These are phyloP conservation scores for Cryptosporidium muris DNA, from an alignment of 169 alveolate species.

Conservation along the genomic window DNA sequence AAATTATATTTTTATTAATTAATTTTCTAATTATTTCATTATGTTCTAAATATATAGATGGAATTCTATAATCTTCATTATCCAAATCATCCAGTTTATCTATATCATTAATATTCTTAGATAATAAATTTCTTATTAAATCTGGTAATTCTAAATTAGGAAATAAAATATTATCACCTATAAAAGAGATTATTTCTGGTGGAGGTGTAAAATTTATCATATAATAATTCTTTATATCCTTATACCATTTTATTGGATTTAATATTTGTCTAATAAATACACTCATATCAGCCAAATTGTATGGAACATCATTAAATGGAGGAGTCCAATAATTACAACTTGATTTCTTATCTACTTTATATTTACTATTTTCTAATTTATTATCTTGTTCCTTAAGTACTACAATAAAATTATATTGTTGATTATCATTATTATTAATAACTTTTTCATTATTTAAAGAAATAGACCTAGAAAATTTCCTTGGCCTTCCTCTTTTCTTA, in stretches of 20 bases:
- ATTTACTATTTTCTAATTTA: not conserved
- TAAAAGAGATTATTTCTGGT: not conserved
- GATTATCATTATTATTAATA: slow-evolving; percentile 1
- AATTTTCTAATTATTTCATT: no score
- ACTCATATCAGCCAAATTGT: slow-evolving; percentile 34
- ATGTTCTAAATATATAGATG: no score
- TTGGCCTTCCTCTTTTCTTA: slow-evolving; percentile 64
- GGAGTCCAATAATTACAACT: slow-evolving; percentile 11
- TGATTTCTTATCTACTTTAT: not conserved
- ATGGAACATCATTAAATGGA: slow-evolving; percentile 34
- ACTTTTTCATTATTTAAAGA: not conserved
- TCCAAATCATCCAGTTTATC: no score
- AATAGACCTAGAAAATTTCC: slow-evolving; percentile 34
- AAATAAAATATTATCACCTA: not conserved
- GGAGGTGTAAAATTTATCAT: slow-evolving; percentile 59
- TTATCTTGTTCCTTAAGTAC: not conserved
- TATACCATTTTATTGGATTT: slow-evolving; percentile 49
- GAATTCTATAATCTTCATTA: no score
- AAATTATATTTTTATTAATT: no score
- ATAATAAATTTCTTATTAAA: no score
- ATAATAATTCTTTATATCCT: not conserved
- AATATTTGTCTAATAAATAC: slow-evolving; percentile 33
- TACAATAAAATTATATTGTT: slow-evolving; percentile 13
- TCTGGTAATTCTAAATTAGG: no score
- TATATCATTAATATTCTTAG: no score